phyloP scores from a whole-genome alignment of 1,139 yeast genomes.

The Meyerozyma smithsonii region DNA sequence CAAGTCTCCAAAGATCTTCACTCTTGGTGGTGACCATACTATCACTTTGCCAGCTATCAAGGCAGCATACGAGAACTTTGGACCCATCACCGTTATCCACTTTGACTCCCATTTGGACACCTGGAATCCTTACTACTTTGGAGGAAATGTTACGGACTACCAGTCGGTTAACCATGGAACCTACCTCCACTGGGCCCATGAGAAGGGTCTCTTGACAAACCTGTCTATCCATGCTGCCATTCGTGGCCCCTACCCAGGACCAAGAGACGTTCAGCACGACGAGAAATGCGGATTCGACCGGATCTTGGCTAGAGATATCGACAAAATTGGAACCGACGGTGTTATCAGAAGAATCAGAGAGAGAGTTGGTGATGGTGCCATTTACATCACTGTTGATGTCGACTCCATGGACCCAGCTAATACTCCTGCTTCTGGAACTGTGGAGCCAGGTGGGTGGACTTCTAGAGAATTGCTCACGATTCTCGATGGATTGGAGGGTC shows the following conservation, averaged over 20 bases:
- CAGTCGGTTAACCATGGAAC: conserved; percentile 14
- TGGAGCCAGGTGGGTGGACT: conserved; percentile 15
- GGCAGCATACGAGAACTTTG: conserved; percentile 11
- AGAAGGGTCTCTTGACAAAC: conserved; percentile 13
- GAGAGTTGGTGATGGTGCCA: conserved; percentile 9
- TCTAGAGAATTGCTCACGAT: conserved; percentile 12
- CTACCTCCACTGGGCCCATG: conserved; percentile 14
- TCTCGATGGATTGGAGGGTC: conserved; percentile 12
- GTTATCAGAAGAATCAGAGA: conserved; percentile 11
- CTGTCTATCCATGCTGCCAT: conserved; percentile 31
- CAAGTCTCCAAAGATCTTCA: conserved; percentile 11
- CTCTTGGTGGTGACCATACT: conserved; percentile 16
- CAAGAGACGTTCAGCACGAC: conserved; percentile 12
- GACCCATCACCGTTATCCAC: conserved; percentile 13
- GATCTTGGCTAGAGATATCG: conserved; percentile 13
- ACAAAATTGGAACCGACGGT: conserved; percentile 12
- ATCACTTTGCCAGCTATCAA: conserved; percentile 13
- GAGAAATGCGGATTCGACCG: conserved; percentile 12
- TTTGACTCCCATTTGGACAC: conserved; percentile 16
- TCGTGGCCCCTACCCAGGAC: conserved; percentile 30
- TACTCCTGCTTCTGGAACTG: conserved; percentile 14
- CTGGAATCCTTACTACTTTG: conserved; percentile 13
- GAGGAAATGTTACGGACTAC: conserved; percentile 11
- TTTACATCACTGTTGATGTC: conserved; percentile 13
- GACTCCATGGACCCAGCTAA: conserved; percentile 13